These are phyloP conservation scores for Jamesozyma piceae DNA, from an alignment of 805 yeast genomes.

Conservation along the genomic window DNA sequence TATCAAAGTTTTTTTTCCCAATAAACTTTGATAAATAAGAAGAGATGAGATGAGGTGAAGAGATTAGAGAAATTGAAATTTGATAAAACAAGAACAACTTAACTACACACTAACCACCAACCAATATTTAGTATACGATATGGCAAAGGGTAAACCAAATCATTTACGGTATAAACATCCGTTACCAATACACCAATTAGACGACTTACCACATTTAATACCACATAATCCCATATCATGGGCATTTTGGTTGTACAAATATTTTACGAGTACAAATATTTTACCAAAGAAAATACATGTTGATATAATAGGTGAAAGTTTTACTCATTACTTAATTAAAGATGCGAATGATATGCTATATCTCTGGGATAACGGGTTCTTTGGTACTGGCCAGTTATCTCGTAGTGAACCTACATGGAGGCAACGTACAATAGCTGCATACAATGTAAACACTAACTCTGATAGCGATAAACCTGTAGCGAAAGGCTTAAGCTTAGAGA, in stretches of 20 bases:
- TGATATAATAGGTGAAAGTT: conserved; percentile 30
- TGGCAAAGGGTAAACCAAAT: conserved; percentile 30
- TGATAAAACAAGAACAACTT: neutral
- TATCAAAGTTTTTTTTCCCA: too few relatives aligned
- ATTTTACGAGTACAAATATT: conserved; percentile 16
- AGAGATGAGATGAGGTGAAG: neutral
- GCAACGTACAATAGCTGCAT: conserved; percentile 49
- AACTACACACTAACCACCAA: too few relatives aligned
- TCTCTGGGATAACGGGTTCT: conserved; percentile 82
- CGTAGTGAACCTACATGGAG: conserved; percentile 91
- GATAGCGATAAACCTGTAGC: conserved; percentile 4
- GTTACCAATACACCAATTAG: conserved; percentile 45
- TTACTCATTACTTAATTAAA: conserved; percentile 29
- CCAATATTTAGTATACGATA: conserved; percentile 6
- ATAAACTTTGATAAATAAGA: too few relatives aligned
- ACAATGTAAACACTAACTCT: conserved; percentile 33
- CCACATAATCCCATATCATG: conserved; percentile 67
- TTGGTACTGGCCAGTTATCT: conserved; percentile 85
- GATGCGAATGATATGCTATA: conserved; percentile 39
- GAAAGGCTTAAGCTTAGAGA: conserved; percentile 47
- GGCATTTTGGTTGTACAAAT: conserved; percentile 36
- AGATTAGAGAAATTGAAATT: neutral
- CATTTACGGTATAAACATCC: conserved; percentile 38
- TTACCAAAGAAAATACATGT: conserved; percentile 16
- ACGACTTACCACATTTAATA: conserved; percentile 41